phyloP scores from a whole-genome alignment of 108 stramenopile species.

The Cyclotella choctawhatcheeana region DNA sequence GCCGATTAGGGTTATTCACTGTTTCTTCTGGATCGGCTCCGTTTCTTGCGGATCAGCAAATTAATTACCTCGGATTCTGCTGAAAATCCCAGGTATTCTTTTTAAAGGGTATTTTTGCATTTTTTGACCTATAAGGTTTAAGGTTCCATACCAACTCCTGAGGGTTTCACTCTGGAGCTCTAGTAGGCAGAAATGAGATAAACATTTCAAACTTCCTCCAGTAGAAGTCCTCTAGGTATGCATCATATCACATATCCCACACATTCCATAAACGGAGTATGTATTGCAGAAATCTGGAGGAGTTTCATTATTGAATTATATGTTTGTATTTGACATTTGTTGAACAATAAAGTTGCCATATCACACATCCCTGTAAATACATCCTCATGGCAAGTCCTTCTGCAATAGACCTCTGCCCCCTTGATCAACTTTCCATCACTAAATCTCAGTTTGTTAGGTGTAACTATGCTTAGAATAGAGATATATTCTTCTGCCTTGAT shows the following conservation, averaged over 20 bases:
- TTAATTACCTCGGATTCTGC: too few species aligned
- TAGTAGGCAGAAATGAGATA: background rate
- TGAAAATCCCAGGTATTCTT: background rate
- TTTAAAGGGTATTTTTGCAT: background rate
- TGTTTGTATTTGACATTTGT: too few species aligned
- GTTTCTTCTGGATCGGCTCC: too few species aligned
- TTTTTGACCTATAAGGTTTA: background rate
- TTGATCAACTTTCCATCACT: background rate
- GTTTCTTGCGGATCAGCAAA: too few species aligned
- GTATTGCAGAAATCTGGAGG: background rate
- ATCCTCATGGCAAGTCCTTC: background rate
- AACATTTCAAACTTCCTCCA: background rate
- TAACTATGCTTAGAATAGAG: background rate
- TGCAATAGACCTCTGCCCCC: background rate
- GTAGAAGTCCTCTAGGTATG: background rate
- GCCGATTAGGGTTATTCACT: too few species aligned
- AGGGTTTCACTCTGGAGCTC: conserved; percentile 2
- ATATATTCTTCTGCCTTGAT: background rate
- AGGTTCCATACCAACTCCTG: background rate
- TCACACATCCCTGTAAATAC: background rate
- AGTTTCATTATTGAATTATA: too few species aligned
- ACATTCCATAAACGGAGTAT: background rate
- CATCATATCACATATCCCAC: background rate
- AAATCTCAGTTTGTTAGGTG: background rate
- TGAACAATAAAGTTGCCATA: background rate